Conservation (phyloP, 306 rosid species). For the Canavalia gladiata region DNA sequence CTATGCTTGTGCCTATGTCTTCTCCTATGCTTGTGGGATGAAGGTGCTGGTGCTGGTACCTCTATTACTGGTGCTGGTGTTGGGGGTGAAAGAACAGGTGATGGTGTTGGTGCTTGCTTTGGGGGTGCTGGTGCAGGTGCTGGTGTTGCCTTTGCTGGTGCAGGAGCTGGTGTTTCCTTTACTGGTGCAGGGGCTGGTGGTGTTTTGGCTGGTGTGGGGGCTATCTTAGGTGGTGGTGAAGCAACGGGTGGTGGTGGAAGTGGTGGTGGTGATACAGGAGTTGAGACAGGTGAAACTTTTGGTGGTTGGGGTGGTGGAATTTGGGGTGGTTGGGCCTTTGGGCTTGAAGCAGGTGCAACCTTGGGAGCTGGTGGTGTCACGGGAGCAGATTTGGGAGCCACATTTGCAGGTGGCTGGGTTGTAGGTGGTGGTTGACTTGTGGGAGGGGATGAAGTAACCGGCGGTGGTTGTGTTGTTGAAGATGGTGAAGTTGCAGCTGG, state of each 20-base stretch:
- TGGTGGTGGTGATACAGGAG: constrained; percentile 67
- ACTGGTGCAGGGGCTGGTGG: constrained; percentile 76
- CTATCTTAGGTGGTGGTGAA: constrained; percentile 55
- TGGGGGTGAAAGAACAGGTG: constrained; percentile 68
- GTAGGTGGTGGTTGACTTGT: constrained; percentile 55
- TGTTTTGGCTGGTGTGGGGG: constrained; percentile 73
- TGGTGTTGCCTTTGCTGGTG: constrained; percentile 64
- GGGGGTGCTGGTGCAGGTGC: constrained; percentile 67
- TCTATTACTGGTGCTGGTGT: constrained; percentile 57
- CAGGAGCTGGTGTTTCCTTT: constrained; percentile 66
- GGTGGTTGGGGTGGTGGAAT: constrained; percentile 72
- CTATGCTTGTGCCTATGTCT: constrained; percentile 70
- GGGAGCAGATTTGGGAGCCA: constrained; percentile 61
- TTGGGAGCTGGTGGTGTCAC: constrained; percentile 68
- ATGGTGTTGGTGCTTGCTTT: constrained; percentile 63
- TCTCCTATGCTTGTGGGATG: constrained; percentile 62
- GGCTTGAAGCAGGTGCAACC: constrained; percentile 64
- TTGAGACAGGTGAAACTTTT: constrained; percentile 57
- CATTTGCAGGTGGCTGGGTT: constrained; percentile 58
- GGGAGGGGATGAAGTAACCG: constrained; percentile 53
- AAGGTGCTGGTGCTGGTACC: constrained; percentile 60
- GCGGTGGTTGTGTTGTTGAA: constrained; percentile 43
- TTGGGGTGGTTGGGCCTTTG: constrained; percentile 62
- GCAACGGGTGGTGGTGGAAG: constrained; percentile 59
- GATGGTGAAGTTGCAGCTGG: constrained; percentile 39